Evolutionary conservation across 2,329 filamentous ascomycete genomes (phyloP), one percentile per base, ranked within the genome.

Genomic region (Cordyceps pruinosa): DNA sequence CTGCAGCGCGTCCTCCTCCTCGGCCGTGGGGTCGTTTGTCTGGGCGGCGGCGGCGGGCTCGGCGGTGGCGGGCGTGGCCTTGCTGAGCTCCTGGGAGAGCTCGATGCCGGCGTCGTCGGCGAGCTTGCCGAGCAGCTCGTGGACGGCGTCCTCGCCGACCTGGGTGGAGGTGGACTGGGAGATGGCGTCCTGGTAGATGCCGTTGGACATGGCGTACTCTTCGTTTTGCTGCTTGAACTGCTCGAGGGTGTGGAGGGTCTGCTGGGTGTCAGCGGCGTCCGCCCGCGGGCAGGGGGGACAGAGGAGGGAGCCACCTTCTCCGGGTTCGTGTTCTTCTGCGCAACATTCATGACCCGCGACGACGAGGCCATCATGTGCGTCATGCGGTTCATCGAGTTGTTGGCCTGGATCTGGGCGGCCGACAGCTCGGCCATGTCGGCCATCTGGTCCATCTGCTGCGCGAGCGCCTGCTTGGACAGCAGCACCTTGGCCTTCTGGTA

Each of bases 71-170:
- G 81, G 77, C 41, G 77, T 79, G 2, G 80, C 79, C 58, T 76
- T 70, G 65, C 75, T 80, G 61, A 96, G 84, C 73, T 94, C 89
- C 68, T 87, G 82, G 63, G 84, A 84, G 60, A 96, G 77, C 72
- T 94, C 88, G 53, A 96, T 83, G 55, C 91, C 91, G 10, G 89
- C 90, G 71, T 95, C 90, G 70, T 96, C 91, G 61, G 90, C 90
- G 44, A 94, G 83, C 73, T 95, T 88, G 62, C 84, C 87, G 73
- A 96, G 87, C 61, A 96, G 75, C 63, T 90, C 85, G 70, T 96
- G 90, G 2, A 96, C 90, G 63, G 92, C 90, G 64, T 95, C 90
- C 69, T 96, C 73, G 76, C 89, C 74, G 75, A 92, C 70, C 77
- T 89, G 69, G 76, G 87, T 66, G 72, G 89, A 70, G 1, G 90